Conservation (phyloP, 2,329 filamentous ascomycete genomes). For the Talaromyces pinophilus region DNA sequence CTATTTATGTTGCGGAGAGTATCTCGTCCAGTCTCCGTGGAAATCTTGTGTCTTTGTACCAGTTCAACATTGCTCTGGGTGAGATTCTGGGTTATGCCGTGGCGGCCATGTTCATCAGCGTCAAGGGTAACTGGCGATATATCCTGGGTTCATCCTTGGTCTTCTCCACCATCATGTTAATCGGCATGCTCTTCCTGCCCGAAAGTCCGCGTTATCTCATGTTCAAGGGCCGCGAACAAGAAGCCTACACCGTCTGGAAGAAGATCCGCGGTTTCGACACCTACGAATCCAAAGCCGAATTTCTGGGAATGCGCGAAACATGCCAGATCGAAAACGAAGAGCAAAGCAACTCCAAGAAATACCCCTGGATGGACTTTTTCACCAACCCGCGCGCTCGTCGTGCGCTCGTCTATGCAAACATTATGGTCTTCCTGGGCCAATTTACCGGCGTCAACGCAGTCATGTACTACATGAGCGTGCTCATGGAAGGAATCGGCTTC, state of each 20-base stretch:
- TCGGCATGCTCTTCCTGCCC: conserved; percentile 58
- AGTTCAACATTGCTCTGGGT: conserved; percentile 74
- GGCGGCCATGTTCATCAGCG: conserved; percentile 70
- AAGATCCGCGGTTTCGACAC: conserved; percentile 64
- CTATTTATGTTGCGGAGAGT: conserved; percentile 70
- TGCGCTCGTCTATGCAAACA: conserved; percentile 66
- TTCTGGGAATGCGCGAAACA: conserved; percentile 69
- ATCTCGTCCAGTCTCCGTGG: conserved; percentile 68
- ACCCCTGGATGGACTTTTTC: conserved; percentile 73
- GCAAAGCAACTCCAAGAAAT: conserved; percentile 56
- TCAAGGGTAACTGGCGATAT: conserved; percentile 70
- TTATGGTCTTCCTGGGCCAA: conserved; percentile 70
- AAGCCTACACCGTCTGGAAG: conserved; percentile 57
- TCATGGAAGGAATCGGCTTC: conserved; percentile 71
- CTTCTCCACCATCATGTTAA: conserved; percentile 64
- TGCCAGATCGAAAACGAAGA: conserved; percentile 59
- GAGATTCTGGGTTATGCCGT: conserved; percentile 73
- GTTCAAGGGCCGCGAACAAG: conserved; percentile 32
- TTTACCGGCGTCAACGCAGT: conserved; percentile 70
- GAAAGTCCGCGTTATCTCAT: conserved; percentile 33
- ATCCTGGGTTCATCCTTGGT: conserved; percentile 72
- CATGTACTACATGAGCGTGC: conserved; percentile 70
- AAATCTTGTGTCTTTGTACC: conserved; percentile 72
- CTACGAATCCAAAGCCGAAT: conserved; percentile 65
- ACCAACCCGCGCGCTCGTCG: conserved; percentile 67